Base-by-base conservation (phyloP, 441 rosid genomes). In the Arabidopsis hybrid region DNA sequence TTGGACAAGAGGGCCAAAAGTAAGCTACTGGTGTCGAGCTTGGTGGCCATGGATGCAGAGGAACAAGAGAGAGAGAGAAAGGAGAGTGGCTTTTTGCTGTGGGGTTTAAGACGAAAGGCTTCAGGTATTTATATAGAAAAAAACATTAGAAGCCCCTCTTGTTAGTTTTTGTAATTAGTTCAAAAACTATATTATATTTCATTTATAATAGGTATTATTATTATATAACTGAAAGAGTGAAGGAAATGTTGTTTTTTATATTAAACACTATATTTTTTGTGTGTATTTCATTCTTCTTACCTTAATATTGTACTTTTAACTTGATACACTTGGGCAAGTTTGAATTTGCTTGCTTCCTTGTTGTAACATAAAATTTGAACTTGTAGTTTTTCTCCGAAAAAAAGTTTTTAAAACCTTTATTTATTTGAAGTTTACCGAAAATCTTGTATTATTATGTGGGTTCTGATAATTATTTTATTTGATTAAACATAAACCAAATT, bases 1-100 rank as follows among this genome's bases (percentile, higher is more conserved):
- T 87, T 89, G 61, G 91, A 84, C 18, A 89, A 83, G 50, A 92
- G 79, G 12, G 86, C 89, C 26, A 92, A 71, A 55, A 89, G 65
- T 88, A 91, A 89, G 43, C 87, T 76, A 65, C 62, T 79, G 4
- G 73, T 66, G 51, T 90, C 95, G 12, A 84, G 74, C 77, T 84
- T 73, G 7, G 88, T 76, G 58, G 80, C 80, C 96, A 91, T 91
- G 58, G 66, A 47, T 67, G 60, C 42, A 58, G 14, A 58, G 57
- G 16, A 11, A 53, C 14, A 46, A 7, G 29, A 60, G 34, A 67
- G 43, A 32, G 35, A 31, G 71, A 69, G 60, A 71, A 32, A 77
- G 76, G 57, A 34, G 64, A 71, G 73, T 77, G 72, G 57, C 67
- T 57, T 66, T 77, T 21, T 34, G 80, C 31, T 52, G 52, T 71